Base-by-base conservation (phyloP, 768 basidiomycete genomes). In the Mycena epipterygia region DNA sequence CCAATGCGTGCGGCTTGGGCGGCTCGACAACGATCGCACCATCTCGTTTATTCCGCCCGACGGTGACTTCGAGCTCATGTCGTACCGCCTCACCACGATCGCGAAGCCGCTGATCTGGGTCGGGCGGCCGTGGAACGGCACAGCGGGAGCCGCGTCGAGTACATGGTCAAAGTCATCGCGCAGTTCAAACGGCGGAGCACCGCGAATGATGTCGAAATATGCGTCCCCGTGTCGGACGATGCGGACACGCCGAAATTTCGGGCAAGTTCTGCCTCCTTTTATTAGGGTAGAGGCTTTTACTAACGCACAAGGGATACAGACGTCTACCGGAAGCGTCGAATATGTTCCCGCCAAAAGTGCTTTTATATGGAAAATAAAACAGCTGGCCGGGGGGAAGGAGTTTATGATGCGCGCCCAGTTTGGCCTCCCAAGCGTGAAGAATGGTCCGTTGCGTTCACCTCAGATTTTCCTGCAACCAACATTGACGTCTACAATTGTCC, bases 301-400 rank as follows among this genome's bases (percentile, higher is more conserved):
- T 64, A 21, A 61, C n/a, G n/a, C n/a, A n/a, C n/a, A 41, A 14
- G 9, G 30, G 5, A 41, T 46, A 27, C 71, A 98, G 96, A 95
- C 97, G 25, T 93, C 96, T 19, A 97, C 96, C 16, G 98, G 98
- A 4, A 93, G 91, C 27, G 98, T 98, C 3, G 96, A 98, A 72
- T 99, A 99, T 77, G 96, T 94, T 1, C 98, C 97, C 0, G 98
- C 99, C 80, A 99, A 98, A 81, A 95, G 95, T 21, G 96, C 96
- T 2, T 99, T 99, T 76, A 95, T 98, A 1, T 99, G 98, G 98
- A 98, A 98, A 83, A 98, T 99, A 82, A 99, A 99, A 80, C 95
- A 97, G 79, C 88, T 99, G 0, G 97, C 95, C 5, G 98, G 98
- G 7, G 95, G 95, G 39, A 90, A 95, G 42, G 98, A 99, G 79